Base-by-base conservation (phyloP, 495 filamentous ascomycete genomes). In the Melanomma pulvis-pyrius region DNA sequence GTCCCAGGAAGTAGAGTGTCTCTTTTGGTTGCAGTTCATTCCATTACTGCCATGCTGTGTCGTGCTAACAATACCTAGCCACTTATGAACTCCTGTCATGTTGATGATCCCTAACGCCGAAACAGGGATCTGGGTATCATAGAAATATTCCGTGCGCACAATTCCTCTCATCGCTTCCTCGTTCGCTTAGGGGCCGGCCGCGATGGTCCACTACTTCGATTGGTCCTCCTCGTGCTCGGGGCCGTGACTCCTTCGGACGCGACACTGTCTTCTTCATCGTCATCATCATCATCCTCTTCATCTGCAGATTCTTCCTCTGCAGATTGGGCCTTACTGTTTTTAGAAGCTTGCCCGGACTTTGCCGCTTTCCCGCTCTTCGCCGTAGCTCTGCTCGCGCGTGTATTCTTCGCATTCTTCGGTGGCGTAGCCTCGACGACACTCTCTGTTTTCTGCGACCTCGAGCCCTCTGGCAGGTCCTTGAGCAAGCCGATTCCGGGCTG, bases 391-490 rank as follows among this genome's bases (percentile, higher is more conserved):
- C 76, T 79, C 46, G 74, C 78, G 19, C 79, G 77, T 17, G 77
- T 76, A 0, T 75, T 74, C 7, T 80, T 79, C 59, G 78, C 79
- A 39, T 74, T 70, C 41, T 74, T 77, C 34, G 79, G 71, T 11
- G 67, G 67, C 13, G 59, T 63, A 1, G 59, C 49, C 4, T 12
- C 54, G 13, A 34, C 8, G 15, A 77, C 76, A 28, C 78, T 73
- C 9, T 75, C 70, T 25, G 77, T 39, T 53, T 74, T 74, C 59
- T 68, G 72, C 22, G 74, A 69, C 55, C 77, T 65, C 71, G 61
- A 72, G 74, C 63, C 77, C 73, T 64, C 60, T 2, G 63, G 59
- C 13, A 65, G 32, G 9, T 67, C 65, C 13, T 29, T 32, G n/a
- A 70, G 62, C 12, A 69, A 56, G 11, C 69, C 65, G 12, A 66